phyloP scores from a whole-genome alignment of 2,329 filamentous ascomycete species.

The Trichoderma asperellum region DNA sequence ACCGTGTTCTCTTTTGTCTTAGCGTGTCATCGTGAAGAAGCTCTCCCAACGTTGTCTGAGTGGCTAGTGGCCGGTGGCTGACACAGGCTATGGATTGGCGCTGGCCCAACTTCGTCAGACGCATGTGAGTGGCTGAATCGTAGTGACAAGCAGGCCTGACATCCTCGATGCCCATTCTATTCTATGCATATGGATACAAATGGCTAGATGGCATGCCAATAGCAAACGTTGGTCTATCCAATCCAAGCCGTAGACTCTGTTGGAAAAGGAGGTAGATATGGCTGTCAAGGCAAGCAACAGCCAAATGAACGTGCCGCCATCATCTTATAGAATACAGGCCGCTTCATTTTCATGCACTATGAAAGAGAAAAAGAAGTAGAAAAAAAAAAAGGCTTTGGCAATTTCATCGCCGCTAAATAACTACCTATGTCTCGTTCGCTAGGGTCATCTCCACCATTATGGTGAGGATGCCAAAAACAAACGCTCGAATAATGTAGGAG shows the following conservation, averaged over 20 bases:
- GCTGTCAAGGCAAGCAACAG: too few relatives aligned
- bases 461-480: constrained; percentile 1
- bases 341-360: neutral
- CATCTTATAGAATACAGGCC: neutral
- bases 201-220: neutral
- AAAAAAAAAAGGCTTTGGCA: neutral
- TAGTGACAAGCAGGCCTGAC: neutral
- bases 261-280: neutral
- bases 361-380: neutral
- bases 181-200: neutral
- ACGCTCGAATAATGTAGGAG: constrained; percentile 27
- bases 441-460: neutral
- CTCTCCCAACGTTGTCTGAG: constrained; percentile 7
- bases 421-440: constrained; percentile 1
- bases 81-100: neutral
- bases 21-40: neutral
- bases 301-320: neutral
- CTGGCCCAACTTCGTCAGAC: neutral
- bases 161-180: neutral
- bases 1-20: constrained; percentile 9
- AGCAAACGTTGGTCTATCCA: neutral
- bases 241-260: neutral
- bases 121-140: neutral
- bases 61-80: neutral
- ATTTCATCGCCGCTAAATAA: neutral